Base-by-base conservation (phyloP, 2,329 filamentous ascomycete species). In the Samsoniella hepiali region DNA sequence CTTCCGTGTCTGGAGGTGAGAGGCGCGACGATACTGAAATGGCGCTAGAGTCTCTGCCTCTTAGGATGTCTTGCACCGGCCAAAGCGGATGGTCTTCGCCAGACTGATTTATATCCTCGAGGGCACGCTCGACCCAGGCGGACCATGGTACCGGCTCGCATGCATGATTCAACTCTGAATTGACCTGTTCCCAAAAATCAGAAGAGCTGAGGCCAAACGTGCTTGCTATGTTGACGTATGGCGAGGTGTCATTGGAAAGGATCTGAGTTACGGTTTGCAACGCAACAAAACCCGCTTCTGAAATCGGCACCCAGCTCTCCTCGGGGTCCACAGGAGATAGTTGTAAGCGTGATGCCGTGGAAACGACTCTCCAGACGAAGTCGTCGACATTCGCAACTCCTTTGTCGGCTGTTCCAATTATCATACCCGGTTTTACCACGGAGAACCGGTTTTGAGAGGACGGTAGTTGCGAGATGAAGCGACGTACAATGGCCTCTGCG, bases 371-470 rank as follows among this genome's bases (percentile, higher is more conserved):
- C 57, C 70, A 71, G 27, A 71, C 34, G 3, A 67, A 69, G 42
- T 71, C 70, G 36, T 71, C 68, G 3, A 64, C 53, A 40, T 71
- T 70, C 9, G 69, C 66, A 3, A 69, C 63, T 0, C 70, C 69
- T 10, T 59, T 42, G 3, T 56, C 40, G 4, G 57, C 62, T 5
- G 64, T 63, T 4, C 69, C 69, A 13, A 71, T 68, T 7, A 71
- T 70, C 8, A 66, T 58, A 0, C 69, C 69, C 1, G 69, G 69
- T 42, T 69, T 71, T 6, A 71, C 53, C 2, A 67, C 64, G 1
- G 64, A 68, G 8, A 68, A 49, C 1, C 63, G 63, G 29, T 65
- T 64, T n/a, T 65, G 66, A 3, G 44, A n/a, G 17, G 9, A 13
- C 1, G 47, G 58, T 0, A 54, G 62, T 7, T 53, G 44, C 13